Percentiles rank a stretch among this genome's conserved stretches.
Conservation (phyloP, 495 filamentous ascomycete genomes). For the Penicillium paxilli region DNA sequence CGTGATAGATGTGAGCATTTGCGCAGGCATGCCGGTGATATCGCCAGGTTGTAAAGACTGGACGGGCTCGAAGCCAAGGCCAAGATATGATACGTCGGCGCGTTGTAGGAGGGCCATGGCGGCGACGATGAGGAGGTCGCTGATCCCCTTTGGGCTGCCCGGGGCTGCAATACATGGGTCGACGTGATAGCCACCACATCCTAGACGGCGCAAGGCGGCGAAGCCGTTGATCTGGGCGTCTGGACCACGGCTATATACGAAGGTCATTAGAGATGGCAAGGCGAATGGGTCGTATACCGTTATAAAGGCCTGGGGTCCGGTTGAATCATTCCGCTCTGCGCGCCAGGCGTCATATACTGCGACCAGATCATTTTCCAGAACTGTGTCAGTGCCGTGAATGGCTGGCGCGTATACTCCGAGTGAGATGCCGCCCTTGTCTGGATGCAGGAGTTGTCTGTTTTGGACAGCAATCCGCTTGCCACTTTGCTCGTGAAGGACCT, state of each 20-base stretch:
- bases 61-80: constrained; percentile 42
- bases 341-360: constrained; percentile 44
- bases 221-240: constrained; percentile 37
- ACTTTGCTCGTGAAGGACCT: constrained; percentile 35
- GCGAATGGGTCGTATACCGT: constrained; percentile 46
- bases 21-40: constrained; percentile 28
- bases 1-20: constrained; percentile 23
- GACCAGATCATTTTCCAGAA: constrained; percentile 32
- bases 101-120: constrained; percentile 38
- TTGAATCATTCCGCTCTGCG: constrained; percentile 27
- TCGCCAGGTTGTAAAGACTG: constrained; percentile 21
- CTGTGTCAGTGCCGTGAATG: constrained; percentile 21
- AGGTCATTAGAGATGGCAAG: constrained; percentile 42
- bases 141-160: constrained; percentile 36
- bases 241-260: constrained; percentile 37
- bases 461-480: constrained; percentile 40
- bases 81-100: constrained; percentile 34
- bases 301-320: constrained; percentile 38
- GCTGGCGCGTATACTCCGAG: constrained; percentile 37
- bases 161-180: constrained; percentile 44
- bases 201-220: constrained; percentile 38
- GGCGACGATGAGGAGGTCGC: constrained; percentile 37
- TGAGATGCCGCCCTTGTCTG: constrained; percentile 31
- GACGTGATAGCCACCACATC: constrained; percentile 40
- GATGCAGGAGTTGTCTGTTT: constrained; percentile 37